Conservation (phyloP, 768 basidiomycete genomes). For the Lactifluus piperatus region DNA sequence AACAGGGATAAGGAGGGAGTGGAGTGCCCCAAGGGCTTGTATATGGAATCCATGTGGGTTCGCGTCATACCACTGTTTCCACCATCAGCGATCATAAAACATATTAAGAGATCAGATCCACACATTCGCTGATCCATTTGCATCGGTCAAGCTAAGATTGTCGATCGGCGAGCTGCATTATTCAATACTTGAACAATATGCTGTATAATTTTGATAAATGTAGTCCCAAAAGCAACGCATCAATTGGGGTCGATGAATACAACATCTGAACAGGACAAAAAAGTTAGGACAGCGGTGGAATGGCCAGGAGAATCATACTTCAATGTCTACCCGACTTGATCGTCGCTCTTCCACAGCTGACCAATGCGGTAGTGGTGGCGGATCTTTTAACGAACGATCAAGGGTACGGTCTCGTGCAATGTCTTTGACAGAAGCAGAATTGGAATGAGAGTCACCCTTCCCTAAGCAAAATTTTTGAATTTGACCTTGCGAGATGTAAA, state of each 20-base stretch:
- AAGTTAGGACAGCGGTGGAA: neutral
- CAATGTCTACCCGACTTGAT: conserved; percentile 66
- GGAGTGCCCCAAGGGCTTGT: conserved; percentile 72
- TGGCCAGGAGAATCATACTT: conserved; percentile 36
- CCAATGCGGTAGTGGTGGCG: conserved; percentile 49
- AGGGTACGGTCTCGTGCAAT: conserved; percentile 49
- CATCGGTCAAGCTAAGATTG: conserved; percentile 71
- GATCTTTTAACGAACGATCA: conserved; percentile 47
- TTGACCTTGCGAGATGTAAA: too few species aligned
- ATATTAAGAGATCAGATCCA: neutral
- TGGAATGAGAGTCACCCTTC: conserved; percentile 57
- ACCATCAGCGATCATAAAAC: neutral
- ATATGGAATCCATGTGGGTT: conserved; percentile 86
- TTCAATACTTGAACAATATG: conserved; percentile 73
- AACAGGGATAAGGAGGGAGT: conserved; percentile 83
- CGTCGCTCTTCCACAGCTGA: conserved; percentile 51
- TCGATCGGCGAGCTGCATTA: conserved; percentile 64
- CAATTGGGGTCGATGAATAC: conserved; percentile 82
- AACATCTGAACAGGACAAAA: conserved; percentile 38
- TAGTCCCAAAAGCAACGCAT: conserved; percentile 84
- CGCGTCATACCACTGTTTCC: conserved; percentile 48
- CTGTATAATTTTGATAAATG: conserved; percentile 88
- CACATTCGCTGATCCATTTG: conserved; percentile 51
- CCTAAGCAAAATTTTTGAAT: too few species aligned
- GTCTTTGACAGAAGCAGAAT: conserved; percentile 53